Base-by-base conservation (phyloP, 2,329 filamentous ascomycete genomes). In the Colletotrichum orchidophilum region DNA sequence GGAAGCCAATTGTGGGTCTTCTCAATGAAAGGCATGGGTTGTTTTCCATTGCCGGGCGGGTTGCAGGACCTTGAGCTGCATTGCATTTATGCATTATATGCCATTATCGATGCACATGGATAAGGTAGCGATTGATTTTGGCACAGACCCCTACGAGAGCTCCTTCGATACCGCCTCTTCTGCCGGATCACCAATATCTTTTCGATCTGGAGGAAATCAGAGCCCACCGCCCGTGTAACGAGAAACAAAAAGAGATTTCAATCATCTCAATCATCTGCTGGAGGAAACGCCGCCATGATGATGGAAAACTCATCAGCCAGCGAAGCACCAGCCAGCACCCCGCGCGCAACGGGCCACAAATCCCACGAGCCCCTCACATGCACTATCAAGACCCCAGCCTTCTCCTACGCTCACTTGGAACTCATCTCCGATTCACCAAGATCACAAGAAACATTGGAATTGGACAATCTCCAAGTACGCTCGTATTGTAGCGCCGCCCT, bases 401-500 rank as follows among this genome's bases (percentile, higher is more conserved):
- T 86, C 78, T 85, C 89, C 55, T 92, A 91, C 78, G 85, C 83
- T 33, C 87, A 89, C 70, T 81, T 92, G 0, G 80, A 87, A 73
- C 81, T 90, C 29, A 76, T 83, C 70, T 82, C 78, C 54, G 75
- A 79, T 33, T 58, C 53, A 11, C 46, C 35, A 15, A 9, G 21
- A 49, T 24, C 33, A 4, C 29, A 62, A 26, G 72, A 72, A 39
- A 55, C 59, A 15, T 60, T 65, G 3, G 54, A 73, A 1, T 81
- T 94, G 6, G 92, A 95, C 79, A 82, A 85, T 3, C 81, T 94
- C 3, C 91, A 90, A 46, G 84, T 88, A 21, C 89, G 88, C 39
- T 84, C 89, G 0, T 91, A 93, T 76, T 88, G 93, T 74, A 88
- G 87, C 2, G 80, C 87, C 1, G 91, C 93, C 0, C 82, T 96